Percentiles rank a stretch among this genome's conserved stretches.
These are phyloP conservation scores for Oemleria cerasiformis DNA, from an alignment of 306 rosid genomes.

Conservation along the genomic window DNA sequence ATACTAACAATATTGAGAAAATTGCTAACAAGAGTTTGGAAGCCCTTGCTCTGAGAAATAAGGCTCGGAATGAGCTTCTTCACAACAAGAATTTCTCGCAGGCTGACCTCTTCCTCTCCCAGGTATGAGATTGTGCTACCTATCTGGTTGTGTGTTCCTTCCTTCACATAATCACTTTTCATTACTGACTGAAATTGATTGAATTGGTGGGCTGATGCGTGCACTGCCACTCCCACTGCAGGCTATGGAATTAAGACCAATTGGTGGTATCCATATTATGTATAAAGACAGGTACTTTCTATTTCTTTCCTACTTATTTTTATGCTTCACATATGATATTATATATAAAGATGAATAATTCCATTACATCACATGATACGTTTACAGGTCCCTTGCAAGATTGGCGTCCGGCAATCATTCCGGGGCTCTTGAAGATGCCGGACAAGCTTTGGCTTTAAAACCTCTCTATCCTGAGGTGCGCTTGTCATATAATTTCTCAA, in stretches of 20 bases:
- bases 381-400: slow-evolving; percentile 65
- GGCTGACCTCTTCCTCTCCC: slow-evolving; percentile 69
- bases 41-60: slow-evolving; percentile 77
- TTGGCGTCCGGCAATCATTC: slow-evolving; percentile 57
- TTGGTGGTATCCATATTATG: slow-evolving; percentile 64
- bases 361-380: background rate
- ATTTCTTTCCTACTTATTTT: background rate
- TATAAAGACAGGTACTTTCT: slow-evolving; percentile 62
- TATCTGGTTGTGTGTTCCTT: too few relatives aligned
- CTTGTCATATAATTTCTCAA: background rate
- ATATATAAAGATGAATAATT: background rate
- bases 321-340: too few relatives aligned
- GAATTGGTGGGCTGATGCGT: background rate
- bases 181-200: background rate
- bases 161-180: background rate
- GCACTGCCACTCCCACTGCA: slow-evolving; percentile 36
- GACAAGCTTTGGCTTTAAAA: slow-evolving; percentile 56
- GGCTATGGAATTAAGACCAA: slow-evolving; percentile 71
- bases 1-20: background rate
- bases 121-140: slow-evolving; percentile 35
- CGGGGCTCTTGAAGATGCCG: slow-evolving; percentile 75
- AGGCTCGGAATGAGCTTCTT: slow-evolving; percentile 45
- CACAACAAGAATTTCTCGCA: slow-evolving; percentile 41
- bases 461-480: slow-evolving; percentile 70
- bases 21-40: slow-evolving; percentile 47